These are phyloP conservation scores for Atalantia buxifolia DNA, from an alignment of 345 rosid species.

Conservation along the genomic window DNA sequence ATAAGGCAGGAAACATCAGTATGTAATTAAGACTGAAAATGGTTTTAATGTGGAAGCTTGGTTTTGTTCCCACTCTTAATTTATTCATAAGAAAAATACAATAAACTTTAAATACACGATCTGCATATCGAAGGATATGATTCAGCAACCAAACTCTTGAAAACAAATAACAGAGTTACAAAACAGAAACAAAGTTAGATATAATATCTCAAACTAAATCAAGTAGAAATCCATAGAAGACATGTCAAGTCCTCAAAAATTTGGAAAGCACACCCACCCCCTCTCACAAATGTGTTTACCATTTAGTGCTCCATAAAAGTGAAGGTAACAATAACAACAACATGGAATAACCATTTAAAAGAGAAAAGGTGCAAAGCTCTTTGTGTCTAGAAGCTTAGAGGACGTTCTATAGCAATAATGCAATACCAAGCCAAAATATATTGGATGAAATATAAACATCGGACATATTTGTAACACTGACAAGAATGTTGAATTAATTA, in stretches of 20 bases:
- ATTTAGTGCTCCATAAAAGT: background rate
- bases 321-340: background rate
- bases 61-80: background rate
- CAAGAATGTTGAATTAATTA: background rate
- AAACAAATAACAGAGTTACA: background rate
- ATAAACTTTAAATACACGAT: background rate
- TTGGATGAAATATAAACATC: background rate
- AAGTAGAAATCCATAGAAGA: background rate
- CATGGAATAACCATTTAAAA: background rate
- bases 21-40: background rate
- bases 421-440: background rate
- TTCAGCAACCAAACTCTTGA: background rate
- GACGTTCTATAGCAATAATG: background rate
- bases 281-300: background rate
- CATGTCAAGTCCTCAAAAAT: background rate
- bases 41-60: background rate
- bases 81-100: background rate
- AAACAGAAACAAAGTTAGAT: background rate
- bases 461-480: background rate
- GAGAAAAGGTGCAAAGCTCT: background rate
- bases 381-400: background rate
- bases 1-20: slow-evolving; percentile 18
- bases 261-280: background rate
- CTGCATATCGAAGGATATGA: background rate
- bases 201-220: background rate